Base-by-base conservation (phyloP, 305 asterid species). In the Lippia alba region DNA sequence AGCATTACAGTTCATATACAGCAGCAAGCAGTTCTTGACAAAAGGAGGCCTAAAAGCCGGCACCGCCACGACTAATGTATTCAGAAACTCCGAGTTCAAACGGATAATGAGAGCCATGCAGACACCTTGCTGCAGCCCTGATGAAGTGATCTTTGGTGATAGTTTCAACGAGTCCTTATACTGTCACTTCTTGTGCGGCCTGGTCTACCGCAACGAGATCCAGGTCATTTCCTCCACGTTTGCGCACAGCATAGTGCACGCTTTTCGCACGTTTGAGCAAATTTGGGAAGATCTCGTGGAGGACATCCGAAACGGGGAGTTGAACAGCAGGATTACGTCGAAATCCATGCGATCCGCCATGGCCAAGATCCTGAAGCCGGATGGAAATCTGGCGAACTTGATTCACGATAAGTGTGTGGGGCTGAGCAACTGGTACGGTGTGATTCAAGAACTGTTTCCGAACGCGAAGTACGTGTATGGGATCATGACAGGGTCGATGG, bases 401-500 rank as follows among this genome's bases (percentile, higher is more conserved):
- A 83, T 89, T 64, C 40, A 55, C 18, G 41, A 56, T 4, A 84
- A 66, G 71, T 80, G 88, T 60, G 36, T 50, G 39, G 78, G 82
- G 16, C 76, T 91, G 12, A 87, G 88, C 72, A 83, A 84, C 56
- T 89, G 94, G 91, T 87, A 89, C 33, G 96, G 96, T 4, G 53
- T 91, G 76, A 89, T 91, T 50, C 89, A 76, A 0, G 87, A 72
- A 66, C 50, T 89, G 18, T 91, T 91, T 66, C 97, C 97, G 1
- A 84, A 84, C 4, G 84, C 82, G 3, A 85, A 80, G 80, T 91
- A 89, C 62, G 78, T 91, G 7, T 89, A 91, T 12, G 97, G 96
- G 19, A 91, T 91, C 58, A 91, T 91, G 97, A 91, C 97, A 0
- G 97, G 97, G 1, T 87, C 97, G 0, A 91, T 91, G 97, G 96